Evolutionary conservation across 108 stramenopile species (phyloP), one percentile per base, ranked within the genome.

Genomic region (Cyclotella cryptica): DNA sequence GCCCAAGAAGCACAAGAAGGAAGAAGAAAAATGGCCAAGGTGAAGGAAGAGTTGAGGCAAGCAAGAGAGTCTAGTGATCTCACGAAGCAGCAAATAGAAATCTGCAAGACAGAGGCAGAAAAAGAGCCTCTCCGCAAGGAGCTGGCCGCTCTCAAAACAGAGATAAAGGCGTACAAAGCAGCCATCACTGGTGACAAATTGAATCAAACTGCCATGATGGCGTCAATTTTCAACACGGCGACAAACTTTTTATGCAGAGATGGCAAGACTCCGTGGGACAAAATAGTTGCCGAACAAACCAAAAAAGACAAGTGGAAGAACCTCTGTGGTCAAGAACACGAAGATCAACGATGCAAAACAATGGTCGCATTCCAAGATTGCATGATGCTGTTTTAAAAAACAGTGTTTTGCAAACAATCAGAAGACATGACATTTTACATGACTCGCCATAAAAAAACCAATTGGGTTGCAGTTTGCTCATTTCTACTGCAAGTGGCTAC

Each of bases 211-310:
- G 55, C 35, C 35, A 35, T 6, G 6, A 55, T 55, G 55, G 21
- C 55, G 13, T 24, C 55, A 12, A 55, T 55, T 24, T 24, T 55
- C 55, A 22, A 5, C 55, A 55, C 55, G 3, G 24, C 24, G 2
- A 21, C 7, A 21, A 55, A 55, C 8, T 55, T 55, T 21, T 55
- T 55, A 1, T 21, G 21, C 21, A 22, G 55, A 24, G 55, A 55
- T 3, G 7, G 55, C 55, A 55, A 55, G 24, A 55, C 55, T 24
- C 55, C 24, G 21, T 55, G 55, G 55, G 55, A 55, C 55, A 55
- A 55, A 12, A 55, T 55, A 4, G 55, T 55, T 21, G 1, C 19
- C n/a, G 21, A 55, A 24, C 55, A 55, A 1, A 55, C 7, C 55
- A 22, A 55, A 8, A 9, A 24, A 12, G 55, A 24, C 55, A 12